Evolutionary conservation across 2,329 filamentous ascomycete species (phyloP), one percentile per base, ranked within the genome.

Genomic region (Berkeleyomyces basicola): DNA sequence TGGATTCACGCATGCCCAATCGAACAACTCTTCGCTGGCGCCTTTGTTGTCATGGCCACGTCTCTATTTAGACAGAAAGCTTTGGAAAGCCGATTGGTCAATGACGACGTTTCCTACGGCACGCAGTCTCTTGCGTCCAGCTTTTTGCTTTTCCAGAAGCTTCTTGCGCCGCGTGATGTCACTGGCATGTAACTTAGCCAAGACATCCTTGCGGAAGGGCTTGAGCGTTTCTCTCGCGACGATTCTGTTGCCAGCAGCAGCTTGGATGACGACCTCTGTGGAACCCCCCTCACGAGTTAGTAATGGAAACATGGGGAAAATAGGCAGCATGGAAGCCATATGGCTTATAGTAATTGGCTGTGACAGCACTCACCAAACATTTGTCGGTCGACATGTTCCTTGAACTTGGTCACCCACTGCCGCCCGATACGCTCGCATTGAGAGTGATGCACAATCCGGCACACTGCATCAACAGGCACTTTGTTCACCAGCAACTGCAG

Each of bases 401-500:
- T 97, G 78, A 99, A 97, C 73, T 95, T 96, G 47, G 82, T 84
- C 4, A 96, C 92, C 93, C 93, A 99, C 63, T 84, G 79, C 58
- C 89, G 81, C 3, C 90, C 93, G 4, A 96, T 77, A 16, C 88
- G 80, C 39, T 92, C 86, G 0, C 86, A 83, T 72, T 96, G 90
- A 10, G 86, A 90, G 44, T 78, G 75, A 69, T 99, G 93, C 46
- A 97, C 82, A 3, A 99, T 84, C 42, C 92, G 84, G n/a, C 89
- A 85, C 16, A 99, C 90, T 9, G 93, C 93, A 74, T 99, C 93
- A 1, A 99, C 93, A 0, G 93, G 88, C 36, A 82, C 79, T 72
- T 93, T 95, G 74, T 99, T 99, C 66, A 99, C 92, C 6, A 97
- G 81, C 2, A 99, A 78, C 72, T 96, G 90, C 43, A 99, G 79